Evolutionary conservation across 257 asterid genomes (phyloP).

Genomic region (Paraleonurus japonicus): DNA sequence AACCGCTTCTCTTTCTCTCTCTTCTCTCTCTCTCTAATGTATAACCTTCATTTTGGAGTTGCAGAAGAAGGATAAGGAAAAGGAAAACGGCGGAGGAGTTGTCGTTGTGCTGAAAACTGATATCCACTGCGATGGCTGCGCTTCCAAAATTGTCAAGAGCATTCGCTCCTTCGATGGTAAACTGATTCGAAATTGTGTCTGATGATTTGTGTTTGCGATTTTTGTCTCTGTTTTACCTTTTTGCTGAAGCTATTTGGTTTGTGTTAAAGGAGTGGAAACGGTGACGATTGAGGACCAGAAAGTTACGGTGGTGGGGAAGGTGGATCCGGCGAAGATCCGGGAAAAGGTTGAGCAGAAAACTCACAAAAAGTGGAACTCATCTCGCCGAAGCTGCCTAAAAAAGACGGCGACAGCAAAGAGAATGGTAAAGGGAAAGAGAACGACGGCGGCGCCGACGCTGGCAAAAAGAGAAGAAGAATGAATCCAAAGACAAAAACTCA

Average conservation of each 20-base stretch:
- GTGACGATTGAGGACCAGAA: constrained; percentile 54
- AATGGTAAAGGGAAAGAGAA: constrained; percentile 31
- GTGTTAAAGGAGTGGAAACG: constrained; percentile 47
- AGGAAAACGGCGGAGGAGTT: constrained; percentile 21
- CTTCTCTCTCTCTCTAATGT: neutral
- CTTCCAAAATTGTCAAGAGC: constrained; percentile 44
- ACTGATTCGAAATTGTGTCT: too few relatives aligned
- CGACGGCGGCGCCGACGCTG: constrained; percentile 21
- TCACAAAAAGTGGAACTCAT: constrained; percentile 56
- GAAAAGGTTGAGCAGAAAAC: constrained; percentile 56
- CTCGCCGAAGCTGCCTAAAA: constrained; percentile 57
- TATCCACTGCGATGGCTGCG: constrained; percentile 85
- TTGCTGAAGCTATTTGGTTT: neutral
- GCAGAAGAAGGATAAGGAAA: constrained; percentile 42
- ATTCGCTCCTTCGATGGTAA: constrained; percentile 63
- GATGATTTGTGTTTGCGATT: neutral
- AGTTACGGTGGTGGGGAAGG: constrained; percentile 58
- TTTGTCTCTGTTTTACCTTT: neutral
- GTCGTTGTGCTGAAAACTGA: constrained; percentile 64
- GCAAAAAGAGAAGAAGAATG: constrained; percentile 27
- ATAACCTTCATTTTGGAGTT: neutral
- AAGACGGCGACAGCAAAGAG: constrained; percentile 43
- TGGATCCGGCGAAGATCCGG: constrained; percentile 66
- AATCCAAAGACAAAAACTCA: constrained; percentile 31
- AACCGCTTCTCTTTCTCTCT: neutral